phyloP scores from a whole-genome alignment of 495 filamentous ascomycete species.

The Xylaria acuta region DNA sequence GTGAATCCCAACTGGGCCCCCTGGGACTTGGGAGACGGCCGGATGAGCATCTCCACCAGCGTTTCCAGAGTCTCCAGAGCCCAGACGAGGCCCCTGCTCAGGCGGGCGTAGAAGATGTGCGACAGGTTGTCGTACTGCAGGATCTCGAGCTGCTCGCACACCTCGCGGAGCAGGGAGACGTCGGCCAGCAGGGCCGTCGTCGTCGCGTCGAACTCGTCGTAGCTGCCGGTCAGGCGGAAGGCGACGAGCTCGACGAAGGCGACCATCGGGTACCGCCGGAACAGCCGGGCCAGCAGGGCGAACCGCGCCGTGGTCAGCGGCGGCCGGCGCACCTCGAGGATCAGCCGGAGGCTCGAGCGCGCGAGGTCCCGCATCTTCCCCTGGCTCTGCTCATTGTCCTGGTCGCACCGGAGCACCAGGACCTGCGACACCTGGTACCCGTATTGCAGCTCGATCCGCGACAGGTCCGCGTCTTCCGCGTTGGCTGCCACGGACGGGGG shows the following conservation, averaged over 20 bases:
- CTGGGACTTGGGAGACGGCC: slow-evolving; percentile 4
- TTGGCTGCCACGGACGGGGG: background rate
- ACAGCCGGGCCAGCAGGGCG: slow-evolving; percentile 26
- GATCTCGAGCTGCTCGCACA: slow-evolving; percentile 22
- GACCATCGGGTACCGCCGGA: slow-evolving; percentile 27
- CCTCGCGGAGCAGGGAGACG: slow-evolving; percentile 19
- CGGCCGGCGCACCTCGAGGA: slow-evolving; percentile 19
- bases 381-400: slow-evolving; percentile 17
- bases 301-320: slow-evolving; percentile 14
- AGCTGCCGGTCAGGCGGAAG: slow-evolving; percentile 11
- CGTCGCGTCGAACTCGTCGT: slow-evolving; percentile 9
- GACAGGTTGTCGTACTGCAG: slow-evolving; percentile 25
- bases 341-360: slow-evolving; percentile 26
- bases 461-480: background rate
- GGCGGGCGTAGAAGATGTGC: slow-evolving; percentile 28
- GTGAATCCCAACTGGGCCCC: background rate
- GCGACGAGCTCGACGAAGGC: slow-evolving; percentile 26
- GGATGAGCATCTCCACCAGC: slow-evolving; percentile 6
- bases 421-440: slow-evolving; percentile 31
- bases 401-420: slow-evolving; percentile 24
- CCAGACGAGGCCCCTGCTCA: slow-evolving; percentile 19
- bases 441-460: slow-evolving; percentile 29
- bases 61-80: slow-evolving; percentile 21
- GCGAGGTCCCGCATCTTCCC: slow-evolving; percentile 23
- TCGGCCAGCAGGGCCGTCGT: slow-evolving; percentile 6